A percentile compares a stretch with the other conserved stretches of the same genome.
Evolutionary conservation across 1,139 yeast genomes (phyloP).

Genomic region (Candida mesenterica): DNA sequence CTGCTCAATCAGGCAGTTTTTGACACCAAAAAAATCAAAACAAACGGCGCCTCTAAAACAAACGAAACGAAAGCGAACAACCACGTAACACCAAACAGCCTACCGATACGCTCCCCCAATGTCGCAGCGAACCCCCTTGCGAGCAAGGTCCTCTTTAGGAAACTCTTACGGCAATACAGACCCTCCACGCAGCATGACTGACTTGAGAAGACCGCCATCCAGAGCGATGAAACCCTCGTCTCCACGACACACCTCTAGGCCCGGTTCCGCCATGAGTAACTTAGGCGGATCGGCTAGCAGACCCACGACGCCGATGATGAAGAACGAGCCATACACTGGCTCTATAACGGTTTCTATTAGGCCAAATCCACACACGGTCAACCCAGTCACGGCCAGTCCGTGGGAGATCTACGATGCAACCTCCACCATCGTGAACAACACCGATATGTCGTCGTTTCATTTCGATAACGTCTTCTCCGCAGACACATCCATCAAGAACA

Average conservation of each 20-base stretch:
- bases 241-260: constrained; percentile 26
- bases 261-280: constrained; percentile 39
- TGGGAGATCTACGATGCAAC: constrained; percentile 46
- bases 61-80: too few species aligned
- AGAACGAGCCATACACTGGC: constrained; percentile 47
- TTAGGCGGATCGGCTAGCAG: constrained; percentile 19
- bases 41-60: too few species aligned
- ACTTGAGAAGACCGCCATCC: constrained; percentile 23
- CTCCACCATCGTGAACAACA: constrained; percentile 46
- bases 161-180: constrained; percentile 6
- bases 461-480: constrained; percentile 78
- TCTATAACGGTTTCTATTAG: constrained; percentile 52
- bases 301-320: constrained; percentile 40
- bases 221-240: constrained; percentile 20
- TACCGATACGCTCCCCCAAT: too few species aligned
- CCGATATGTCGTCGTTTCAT: constrained; percentile 53
- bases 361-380: constrained; percentile 48
- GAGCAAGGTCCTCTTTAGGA: constrained; percentile 16
- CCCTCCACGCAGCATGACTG: constrained; percentile 12
- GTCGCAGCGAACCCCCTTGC: constrained; percentile 16
- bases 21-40: constrained; percentile 1
- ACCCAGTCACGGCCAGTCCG: constrained; percentile 22
- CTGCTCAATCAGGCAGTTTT: not conserved
- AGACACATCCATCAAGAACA: constrained; percentile 43
- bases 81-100: too few species aligned